These are phyloP conservation scores for Phylloporus arenicola DNA, from an alignment of 768 basidiomycete genomes.

Conservation along the genomic window DNA sequence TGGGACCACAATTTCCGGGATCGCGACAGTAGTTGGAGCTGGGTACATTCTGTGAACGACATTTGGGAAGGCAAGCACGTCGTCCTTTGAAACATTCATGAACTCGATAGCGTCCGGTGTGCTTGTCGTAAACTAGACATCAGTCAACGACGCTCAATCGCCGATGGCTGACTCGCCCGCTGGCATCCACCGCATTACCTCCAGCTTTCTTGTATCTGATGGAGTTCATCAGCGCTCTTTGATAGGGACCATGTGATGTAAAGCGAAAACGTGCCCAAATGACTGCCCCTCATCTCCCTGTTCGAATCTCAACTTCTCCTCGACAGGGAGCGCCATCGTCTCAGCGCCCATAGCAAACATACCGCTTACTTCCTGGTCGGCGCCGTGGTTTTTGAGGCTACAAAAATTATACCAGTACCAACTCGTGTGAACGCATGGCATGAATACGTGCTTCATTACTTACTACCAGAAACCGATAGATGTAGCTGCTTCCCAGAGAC, in stretches of 20 bases:
- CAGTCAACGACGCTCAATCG: neutral
- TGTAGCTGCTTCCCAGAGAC: conserved; percentile 44
- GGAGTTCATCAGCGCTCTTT: neutral
- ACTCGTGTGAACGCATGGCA: neutral
- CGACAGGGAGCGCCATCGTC: conserved; percentile 37
- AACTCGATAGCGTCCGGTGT: conserved; percentile 53
- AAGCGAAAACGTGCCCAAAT: conserved; percentile 27
- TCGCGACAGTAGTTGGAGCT: conserved; percentile 42
- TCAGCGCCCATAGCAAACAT: conserved; percentile 42
- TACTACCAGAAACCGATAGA: conserved; percentile 52
- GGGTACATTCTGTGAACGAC: conserved; percentile 56
- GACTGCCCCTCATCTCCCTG: conserved; percentile 39
- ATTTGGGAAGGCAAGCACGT: conserved; percentile 54
- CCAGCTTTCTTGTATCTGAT: conserved; percentile 57
- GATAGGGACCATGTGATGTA: neutral
- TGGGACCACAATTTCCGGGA: conserved; percentile 45
- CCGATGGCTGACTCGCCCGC: conserved; percentile 32
- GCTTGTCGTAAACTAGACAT: neutral
- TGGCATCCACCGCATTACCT: conserved; percentile 56
- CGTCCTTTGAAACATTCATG: conserved; percentile 65
- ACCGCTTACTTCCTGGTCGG: conserved; percentile 29
- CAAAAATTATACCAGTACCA: neutral
- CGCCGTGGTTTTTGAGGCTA: conserved; percentile 42
- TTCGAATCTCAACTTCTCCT: conserved; percentile 40
- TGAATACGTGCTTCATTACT: conserved; percentile 19